A percentile compares a stretch with the other conserved stretches of the same genome.
Conservation (phyloP, 139 green algal species). For the Trebouxia sp. region DNA sequence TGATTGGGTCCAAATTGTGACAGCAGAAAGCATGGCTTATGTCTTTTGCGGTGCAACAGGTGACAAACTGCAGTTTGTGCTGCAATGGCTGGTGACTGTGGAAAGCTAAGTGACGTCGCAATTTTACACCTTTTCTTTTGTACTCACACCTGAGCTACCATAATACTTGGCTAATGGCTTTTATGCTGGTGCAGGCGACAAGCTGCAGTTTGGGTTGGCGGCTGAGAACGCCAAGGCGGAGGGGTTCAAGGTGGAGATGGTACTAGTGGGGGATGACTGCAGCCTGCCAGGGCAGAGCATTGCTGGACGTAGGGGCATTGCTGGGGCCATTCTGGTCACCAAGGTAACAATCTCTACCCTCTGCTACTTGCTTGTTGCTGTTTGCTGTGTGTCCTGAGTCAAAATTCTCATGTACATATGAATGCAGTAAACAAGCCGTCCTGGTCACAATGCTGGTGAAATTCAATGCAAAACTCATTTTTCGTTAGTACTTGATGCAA, state of each 20-base stretch:
- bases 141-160: neutral
- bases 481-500: too few species aligned
- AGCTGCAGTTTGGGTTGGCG: conserved; percentile 91
- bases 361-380: neutral
- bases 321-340: conserved; percentile 81
- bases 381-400: neutral
- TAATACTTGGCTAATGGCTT: too few species aligned
- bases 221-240: conserved; percentile 79
- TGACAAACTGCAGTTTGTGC: neutral
- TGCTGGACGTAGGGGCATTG: conserved; percentile 79
- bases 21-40: neutral
- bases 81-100: too few species aligned
- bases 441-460: too few species aligned
- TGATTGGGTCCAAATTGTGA: too few species aligned
- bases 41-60: neutral
- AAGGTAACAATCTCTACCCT: conserved; percentile 85
- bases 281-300: conserved; percentile 62
- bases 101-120: neutral
- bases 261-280: conserved; percentile 82
- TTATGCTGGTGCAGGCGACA: conserved; percentile 64
- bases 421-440: neutral
- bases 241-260: conserved; percentile 68
- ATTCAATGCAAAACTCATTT: too few species aligned
- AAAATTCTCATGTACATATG: neutral
- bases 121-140: neutral